Evolutionary conservation across 441 rosid species (phyloP).

Genomic region (Brassica hybrid): DNA sequence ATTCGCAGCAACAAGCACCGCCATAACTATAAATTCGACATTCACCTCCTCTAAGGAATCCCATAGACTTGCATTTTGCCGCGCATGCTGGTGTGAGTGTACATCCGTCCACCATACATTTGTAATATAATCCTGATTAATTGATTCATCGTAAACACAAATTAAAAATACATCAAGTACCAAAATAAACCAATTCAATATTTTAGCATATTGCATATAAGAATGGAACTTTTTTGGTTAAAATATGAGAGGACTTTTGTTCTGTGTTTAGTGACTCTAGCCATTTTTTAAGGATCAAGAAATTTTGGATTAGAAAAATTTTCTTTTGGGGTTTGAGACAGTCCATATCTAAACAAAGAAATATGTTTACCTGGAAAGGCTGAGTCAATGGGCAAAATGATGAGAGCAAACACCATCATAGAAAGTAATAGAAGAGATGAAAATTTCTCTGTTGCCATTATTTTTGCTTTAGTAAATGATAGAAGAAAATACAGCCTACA

Average conservation of each 20-base stretch:
- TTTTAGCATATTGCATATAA: background rate
- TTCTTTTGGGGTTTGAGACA: background rate
- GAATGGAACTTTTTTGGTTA: background rate
- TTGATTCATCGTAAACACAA: constrained; percentile 2
- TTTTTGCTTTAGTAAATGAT: background rate
- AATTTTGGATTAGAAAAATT: background rate
- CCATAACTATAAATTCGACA: constrained; percentile 4
- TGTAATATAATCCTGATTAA: background rate
- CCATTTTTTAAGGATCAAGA: background rate
- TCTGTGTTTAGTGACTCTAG: background rate
- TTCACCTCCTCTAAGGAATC: background rate
- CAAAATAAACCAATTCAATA: background rate
- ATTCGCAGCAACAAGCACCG: background rate
- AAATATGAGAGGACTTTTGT: background rate
- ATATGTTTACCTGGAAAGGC: constrained; percentile 6
- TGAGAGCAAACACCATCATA: background rate
- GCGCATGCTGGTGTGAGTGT: background rate
- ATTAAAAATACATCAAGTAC: background rate
- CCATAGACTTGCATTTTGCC: background rate
- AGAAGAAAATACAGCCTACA: background rate
- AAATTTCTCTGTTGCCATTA: background rate
- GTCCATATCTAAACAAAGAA: background rate
- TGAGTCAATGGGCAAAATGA: background rate
- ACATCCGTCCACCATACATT: background rate
- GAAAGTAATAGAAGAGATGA: constrained; percentile 3